Evolutionary conservation across 2,329 filamentous ascomycete species (phyloP).

Genomic region (Neonectria sp.): DNA sequence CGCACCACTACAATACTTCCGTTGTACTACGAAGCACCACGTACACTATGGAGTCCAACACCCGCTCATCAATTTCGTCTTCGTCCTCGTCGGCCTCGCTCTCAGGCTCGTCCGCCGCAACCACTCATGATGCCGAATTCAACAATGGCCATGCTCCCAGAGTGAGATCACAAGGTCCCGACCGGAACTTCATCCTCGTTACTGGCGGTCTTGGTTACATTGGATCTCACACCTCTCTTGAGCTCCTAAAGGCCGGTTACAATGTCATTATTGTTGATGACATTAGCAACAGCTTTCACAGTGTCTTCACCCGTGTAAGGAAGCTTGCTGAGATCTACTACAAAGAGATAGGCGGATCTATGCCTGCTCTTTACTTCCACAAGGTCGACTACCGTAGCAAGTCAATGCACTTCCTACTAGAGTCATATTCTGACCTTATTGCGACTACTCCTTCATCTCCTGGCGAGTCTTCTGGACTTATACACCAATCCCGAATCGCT

Average conservation of each 20-base stretch:
- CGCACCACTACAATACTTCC: not conserved
- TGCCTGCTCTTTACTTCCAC: constrained; percentile 54
- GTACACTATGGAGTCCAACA: not conserved
- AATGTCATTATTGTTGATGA: constrained; percentile 66
- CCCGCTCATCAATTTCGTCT: constrained; percentile 3
- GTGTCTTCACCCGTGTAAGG: constrained; percentile 33
- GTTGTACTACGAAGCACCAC: not conserved
- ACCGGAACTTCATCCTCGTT: constrained; percentile 58
- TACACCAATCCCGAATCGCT: constrained; percentile 29
- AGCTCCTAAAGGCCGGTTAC: constrained; percentile 68
- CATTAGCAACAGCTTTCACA: constrained; percentile 59
- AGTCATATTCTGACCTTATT: constrained; percentile 49
- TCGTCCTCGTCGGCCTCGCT: constrained; percentile 14
- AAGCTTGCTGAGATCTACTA: constrained; percentile 31
- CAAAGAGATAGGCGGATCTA: constrained; percentile 10
- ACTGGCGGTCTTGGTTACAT: constrained; percentile 70
- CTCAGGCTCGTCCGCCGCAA: constrained; percentile 17
- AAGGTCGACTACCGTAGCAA: constrained; percentile 57
- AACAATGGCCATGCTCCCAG: not conserved
- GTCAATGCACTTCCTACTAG: constrained; percentile 54
- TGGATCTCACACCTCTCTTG: constrained; percentile 68
- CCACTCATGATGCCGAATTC: constrained; percentile 11
- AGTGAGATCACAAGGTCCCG: not conserved
- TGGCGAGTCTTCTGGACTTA: constrained; percentile 1
- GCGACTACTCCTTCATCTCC: constrained; percentile 25